Base-by-base conservation (phyloP, 371 early-diverging fungal genomes). In the Saksenaea vasiformis region DNA sequence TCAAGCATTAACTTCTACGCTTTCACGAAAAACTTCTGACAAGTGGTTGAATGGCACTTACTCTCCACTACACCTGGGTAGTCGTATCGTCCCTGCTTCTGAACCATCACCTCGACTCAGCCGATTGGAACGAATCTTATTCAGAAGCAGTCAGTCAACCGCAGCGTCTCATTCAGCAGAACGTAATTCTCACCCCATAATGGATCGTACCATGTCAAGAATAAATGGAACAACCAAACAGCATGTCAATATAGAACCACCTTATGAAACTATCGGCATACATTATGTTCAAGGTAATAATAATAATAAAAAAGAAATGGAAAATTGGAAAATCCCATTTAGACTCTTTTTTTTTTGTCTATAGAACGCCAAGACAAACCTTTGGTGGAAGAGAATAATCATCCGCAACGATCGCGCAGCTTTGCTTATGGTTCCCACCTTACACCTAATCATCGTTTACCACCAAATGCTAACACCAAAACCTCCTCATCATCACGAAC, bases 351-450 rank as follows among this genome's bases (percentile, higher is more conserved):
- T 56, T 35, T 36, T 54, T 4, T 54, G 28, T 54, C 56, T 7
- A 58, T 28, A 24, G 39, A 41, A 26, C 58, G 43, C 43, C 41
- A 58, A 58, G 58, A 58, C 41, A 58, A 58, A 58, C 43, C 43
- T 8, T 24, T 43, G n/a, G 28, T 28, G 9, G 43, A 58, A 2
- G 41, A 37, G 22, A 43, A 13, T n/a, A 43, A 13, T n/a, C 34
- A 43, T 39, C 67, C 74, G 15, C 74, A 74, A 34, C 66, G 72
- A 24, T 74, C 74, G 2, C 71, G 65, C 43, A 71, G 69, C 35
- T 69, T 74, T 63, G 71, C 74, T 7, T 74, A 74, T 37, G 74
- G 74, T 13, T 56, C 64, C 8, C 58, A 41, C 24, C 39, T 31
- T 8, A 17, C 58, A 15, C 31, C 53, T 24, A 19, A 39, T 36